These are phyloP conservation scores for Saccharomyces pastorianus DNA, from an alignment of 1,139 yeast species.

Conservation along the genomic window DNA sequence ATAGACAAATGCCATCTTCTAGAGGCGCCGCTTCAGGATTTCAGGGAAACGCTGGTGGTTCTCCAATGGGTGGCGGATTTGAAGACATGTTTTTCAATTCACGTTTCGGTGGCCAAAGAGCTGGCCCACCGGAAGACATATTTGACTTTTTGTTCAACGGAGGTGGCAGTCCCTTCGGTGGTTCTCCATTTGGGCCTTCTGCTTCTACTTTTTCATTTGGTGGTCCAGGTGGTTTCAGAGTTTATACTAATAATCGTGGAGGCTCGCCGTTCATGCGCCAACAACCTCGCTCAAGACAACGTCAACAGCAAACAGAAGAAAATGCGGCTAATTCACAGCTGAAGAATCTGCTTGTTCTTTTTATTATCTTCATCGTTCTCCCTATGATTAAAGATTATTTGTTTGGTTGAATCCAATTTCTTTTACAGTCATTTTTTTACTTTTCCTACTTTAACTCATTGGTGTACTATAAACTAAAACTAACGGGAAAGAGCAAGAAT, in stretches of 20 bases:
- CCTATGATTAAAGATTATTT: background rate
- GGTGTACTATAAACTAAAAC: background rate
- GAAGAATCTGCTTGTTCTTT: slow-evolving; percentile 1
- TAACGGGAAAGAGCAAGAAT: background rate
- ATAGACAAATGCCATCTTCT: slow-evolving; percentile 42
- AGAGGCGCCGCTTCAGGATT: slow-evolving; percentile 25
- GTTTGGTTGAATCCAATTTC: background rate
- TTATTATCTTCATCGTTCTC: background rate
- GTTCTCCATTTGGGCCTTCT: slow-evolving; percentile 27
- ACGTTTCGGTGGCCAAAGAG: slow-evolving; percentile 16
- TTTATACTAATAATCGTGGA: slow-evolving; percentile 29
- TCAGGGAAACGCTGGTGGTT: slow-evolving; percentile 28
- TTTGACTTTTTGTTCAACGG: slow-evolving; percentile 38
- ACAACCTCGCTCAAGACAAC: slow-evolving; percentile 16
- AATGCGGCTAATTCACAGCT: background rate
- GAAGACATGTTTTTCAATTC: slow-evolving; percentile 21
- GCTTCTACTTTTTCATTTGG: slow-evolving; percentile 43
- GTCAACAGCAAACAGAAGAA: slow-evolving; percentile 22
- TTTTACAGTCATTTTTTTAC: background rate
- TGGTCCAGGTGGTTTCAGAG: slow-evolving; percentile 38
- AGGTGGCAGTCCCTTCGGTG: slow-evolving; percentile 38
- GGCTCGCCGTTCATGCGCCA: slow-evolving; percentile 16
- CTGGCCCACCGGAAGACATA: slow-evolving; percentile 33
- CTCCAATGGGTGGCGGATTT: slow-evolving; percentile 13
- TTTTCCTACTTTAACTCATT: background rate